Percentiles rank a stretch among this genome's conserved stretches.
These are phyloP conservation scores for Hypoxylon lienhwacheense DNA, from an alignment of 495 filamentous ascomycete species.

Conservation along the genomic window DNA sequence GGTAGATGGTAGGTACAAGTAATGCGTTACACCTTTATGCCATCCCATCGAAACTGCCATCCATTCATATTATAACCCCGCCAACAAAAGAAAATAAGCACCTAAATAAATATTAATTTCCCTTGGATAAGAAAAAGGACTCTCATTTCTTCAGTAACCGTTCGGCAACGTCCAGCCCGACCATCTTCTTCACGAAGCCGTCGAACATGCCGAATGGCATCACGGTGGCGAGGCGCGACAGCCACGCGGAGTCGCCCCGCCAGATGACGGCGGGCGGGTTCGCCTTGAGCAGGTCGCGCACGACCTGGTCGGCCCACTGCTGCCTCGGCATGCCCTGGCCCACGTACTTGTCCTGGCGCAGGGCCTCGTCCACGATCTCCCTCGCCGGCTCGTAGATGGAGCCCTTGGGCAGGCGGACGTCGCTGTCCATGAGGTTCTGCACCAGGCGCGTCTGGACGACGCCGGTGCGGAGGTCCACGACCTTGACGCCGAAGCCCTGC, in stretches of 20 bases:
- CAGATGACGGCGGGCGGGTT: constrained; percentile 14
- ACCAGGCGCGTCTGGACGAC: constrained; percentile 18
- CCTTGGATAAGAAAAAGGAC: neutral
- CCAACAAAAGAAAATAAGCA: too few species aligned
- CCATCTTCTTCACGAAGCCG: constrained; percentile 9
- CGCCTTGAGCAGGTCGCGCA: constrained; percentile 1
- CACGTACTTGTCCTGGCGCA: constrained; percentile 8
- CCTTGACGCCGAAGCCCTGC: constrained; percentile 37
- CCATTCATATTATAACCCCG: too few species aligned
- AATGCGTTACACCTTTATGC: too few species aligned
- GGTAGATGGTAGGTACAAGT: too few species aligned
- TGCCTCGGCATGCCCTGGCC: constrained; percentile 9
- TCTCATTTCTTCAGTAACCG: constrained; percentile 7
- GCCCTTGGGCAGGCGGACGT: constrained; percentile 8
- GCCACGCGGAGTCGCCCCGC: constrained; percentile 5
- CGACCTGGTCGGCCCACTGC: constrained; percentile 10
- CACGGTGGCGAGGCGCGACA: constrained; percentile 3
- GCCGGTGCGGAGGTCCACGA: constrained; percentile 37
- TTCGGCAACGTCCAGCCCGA: constrained; percentile 11
- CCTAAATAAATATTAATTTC: too few species aligned
- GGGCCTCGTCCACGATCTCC: constrained; percentile 22
- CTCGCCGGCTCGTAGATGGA: constrained; percentile 23
- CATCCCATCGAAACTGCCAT: too few species aligned
- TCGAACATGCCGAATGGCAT: constrained; percentile 6
- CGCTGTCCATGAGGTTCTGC: constrained; percentile 7